These are phyloP conservation scores for Candolleomyces efflorescens DNA, from an alignment of 768 basidiomycete genomes.

Conservation along the genomic window DNA sequence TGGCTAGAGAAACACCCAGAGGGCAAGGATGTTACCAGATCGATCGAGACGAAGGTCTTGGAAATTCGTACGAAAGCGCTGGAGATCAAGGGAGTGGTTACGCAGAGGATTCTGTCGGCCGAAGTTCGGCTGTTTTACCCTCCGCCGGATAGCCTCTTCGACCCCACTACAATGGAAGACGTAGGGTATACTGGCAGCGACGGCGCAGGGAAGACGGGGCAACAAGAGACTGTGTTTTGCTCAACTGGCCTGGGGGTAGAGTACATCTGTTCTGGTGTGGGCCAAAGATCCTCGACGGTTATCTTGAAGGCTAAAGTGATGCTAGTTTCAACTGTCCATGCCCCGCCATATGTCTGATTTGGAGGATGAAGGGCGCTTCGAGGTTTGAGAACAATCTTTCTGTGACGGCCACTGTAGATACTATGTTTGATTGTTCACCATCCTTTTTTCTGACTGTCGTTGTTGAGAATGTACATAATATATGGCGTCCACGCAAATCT, in stretches of 20 bases:
- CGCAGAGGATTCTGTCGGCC: not conserved
- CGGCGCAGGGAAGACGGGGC: not conserved
- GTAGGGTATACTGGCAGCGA: not conserved
- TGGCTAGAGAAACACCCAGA: not conserved
- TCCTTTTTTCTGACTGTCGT: no score
- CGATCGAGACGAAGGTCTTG: not conserved
- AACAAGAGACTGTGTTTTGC: not conserved
- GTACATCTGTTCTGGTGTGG: no score
- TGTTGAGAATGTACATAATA: no score
- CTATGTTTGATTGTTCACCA: no score
- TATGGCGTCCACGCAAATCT: no score
- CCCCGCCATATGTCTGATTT: no score
- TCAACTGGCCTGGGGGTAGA: not conserved
- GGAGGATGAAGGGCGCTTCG: no score
- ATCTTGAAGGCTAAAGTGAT: no score
- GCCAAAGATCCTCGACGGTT: no score
- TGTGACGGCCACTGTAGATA: no score
- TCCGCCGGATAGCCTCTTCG: not conserved
- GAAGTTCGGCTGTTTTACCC: not conserved
- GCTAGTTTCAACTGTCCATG: no score
- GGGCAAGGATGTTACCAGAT: not conserved
- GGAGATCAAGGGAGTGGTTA: not conserved
- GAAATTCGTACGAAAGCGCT: not conserved
- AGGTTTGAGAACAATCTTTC: no score
- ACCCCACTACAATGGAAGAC: not conserved